Evolutionary conservation across 129 eudicot genomes (phyloP), one percentile per base, ranked within the genome.

Genomic region (Heracleum sosnowskyi): DNA sequence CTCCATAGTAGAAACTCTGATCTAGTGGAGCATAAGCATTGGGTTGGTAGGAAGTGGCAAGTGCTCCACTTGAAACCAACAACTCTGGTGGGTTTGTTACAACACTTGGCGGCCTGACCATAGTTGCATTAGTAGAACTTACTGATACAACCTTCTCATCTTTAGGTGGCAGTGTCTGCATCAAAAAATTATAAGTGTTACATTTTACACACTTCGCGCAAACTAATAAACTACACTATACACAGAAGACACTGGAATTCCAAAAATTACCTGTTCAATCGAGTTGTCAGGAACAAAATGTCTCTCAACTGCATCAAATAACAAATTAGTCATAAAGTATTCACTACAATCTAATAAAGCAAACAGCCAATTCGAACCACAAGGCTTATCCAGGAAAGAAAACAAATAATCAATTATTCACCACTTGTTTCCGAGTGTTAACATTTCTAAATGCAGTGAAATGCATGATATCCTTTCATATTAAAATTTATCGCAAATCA

Each of bases 1-100:
- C 98, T 86, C 96, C 94, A 86, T 84, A 87, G 76, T 81, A 90
- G 77, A 85, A 88, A 70, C 89, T 86, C 69, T 88, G 97, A 11
- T 91, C 98, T 24, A 82, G 86, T 63, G 96, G 86, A 28, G 92
- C 51, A 82, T 84, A 89, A 45, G 85, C 66, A 74, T 78, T 87
- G 33, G 82, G 60, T 24, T 87, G 91, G 68, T 83, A 82, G 37
- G 80, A 64, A 74, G 86, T 28, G 71, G 83, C 78, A 69, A 79
- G 86, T 75, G 87, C 84, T 83, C 85, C 97, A 85, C 81, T 86
- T 68, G 91, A 74, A 72, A 82, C 87, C 78, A 84, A 57, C 28
- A 89, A 57, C 42, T 83, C 91, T 47, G 85, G 77, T 74, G 81
- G 91, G 68, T 83, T 87, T 63, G 84, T 76, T 69, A 78, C 60